These are phyloP conservation scores for Cercospora zeae-maydis DNA, from an alignment of 2,329 filamentous ascomycete genomes.

Conservation along the genomic window DNA sequence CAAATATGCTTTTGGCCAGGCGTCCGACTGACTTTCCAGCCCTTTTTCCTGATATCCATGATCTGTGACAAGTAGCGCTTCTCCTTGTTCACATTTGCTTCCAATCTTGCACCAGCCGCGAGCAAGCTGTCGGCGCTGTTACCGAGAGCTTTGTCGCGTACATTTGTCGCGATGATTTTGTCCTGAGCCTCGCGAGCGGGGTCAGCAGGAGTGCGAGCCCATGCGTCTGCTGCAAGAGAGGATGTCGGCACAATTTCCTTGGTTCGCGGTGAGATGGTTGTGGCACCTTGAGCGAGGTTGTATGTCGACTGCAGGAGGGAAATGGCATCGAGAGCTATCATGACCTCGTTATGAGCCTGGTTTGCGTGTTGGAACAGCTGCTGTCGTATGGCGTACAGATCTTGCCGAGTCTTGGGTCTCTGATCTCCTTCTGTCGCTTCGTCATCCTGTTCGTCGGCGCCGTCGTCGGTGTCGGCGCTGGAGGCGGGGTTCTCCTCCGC, in stretches of 20 bases:
- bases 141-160: conserved; percentile 74
- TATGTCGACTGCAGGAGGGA: conserved; percentile 74
- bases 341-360: conserved; percentile 54
- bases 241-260: conserved; percentile 69
- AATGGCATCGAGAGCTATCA: conserved; percentile 74
- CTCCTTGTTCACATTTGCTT: conserved; percentile 74
- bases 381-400: conserved; percentile 39
- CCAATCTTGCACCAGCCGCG: conserved; percentile 66
- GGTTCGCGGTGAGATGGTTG: conserved; percentile 66
- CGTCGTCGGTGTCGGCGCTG: conserved; percentile 45
- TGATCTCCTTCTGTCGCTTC: conserved; percentile 37
- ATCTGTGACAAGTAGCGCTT: conserved; percentile 87
- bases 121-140: conserved; percentile 70
- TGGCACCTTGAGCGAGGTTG: conserved; percentile 63
- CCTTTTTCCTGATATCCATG: conserved; percentile 72
- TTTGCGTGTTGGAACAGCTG: conserved; percentile 43
- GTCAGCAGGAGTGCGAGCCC: conserved; percentile 55
- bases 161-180: conserved; percentile 59
- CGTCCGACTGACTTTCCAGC: conserved; percentile 80
- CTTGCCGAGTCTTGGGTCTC: conserved; percentile 33
- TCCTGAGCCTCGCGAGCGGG: conserved; percentile 40
- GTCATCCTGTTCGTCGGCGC: conserved; percentile 36
- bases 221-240: conserved; percentile 65
- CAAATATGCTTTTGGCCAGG: conserved; percentile 54
- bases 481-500: conserved; percentile 42